phyloP scores from a whole-genome alignment of 73 alveolate species.

The Durusdinium trenchii region DNA sequence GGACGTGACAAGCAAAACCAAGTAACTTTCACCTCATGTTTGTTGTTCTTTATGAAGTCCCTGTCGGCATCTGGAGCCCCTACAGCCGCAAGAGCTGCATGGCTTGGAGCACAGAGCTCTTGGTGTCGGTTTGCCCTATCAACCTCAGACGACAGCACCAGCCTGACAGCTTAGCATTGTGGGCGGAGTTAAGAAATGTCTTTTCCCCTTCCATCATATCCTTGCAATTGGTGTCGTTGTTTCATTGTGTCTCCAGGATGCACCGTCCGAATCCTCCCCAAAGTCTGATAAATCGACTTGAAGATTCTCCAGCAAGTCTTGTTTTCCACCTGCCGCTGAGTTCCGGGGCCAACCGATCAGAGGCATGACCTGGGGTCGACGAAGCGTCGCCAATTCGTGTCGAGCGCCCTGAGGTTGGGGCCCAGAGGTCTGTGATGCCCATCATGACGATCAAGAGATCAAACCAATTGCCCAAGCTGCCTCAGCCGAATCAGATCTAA shows the following conservation, averaged over 20 bases:
- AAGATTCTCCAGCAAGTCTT: no score
- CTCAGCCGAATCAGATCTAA: not conserved
- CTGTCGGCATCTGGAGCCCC: not conserved
- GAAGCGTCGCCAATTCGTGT: not conserved
- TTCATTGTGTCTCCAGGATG: no score
- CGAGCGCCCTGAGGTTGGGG: not conserved
- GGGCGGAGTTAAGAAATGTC: no score
- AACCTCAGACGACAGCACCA: conserved; percentile 5
- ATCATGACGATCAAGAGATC: conserved; percentile 59
- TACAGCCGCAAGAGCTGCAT: conserved; percentile 73
- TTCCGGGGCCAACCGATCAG: not conserved
- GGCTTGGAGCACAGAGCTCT: conserved; percentile 73
- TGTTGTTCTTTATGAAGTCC: not conserved
- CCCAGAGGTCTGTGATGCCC: conserved; percentile 77
- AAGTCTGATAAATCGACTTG: no score
- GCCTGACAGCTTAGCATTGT: not conserved
- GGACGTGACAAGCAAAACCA: not conserved
- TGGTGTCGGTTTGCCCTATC: conserved; percentile 62
- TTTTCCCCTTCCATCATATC: no score
- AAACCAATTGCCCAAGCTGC: conserved; percentile 73
- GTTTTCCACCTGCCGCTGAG: no score
- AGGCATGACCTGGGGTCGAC: conserved; percentile 16
- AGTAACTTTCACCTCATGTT: not conserved
- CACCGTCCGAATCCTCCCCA: no score
- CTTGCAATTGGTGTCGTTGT: no score